phyloP scores from a whole-genome alignment of 2,329 filamentous ascomycete species.

The Penicillium digitatum region DNA sequence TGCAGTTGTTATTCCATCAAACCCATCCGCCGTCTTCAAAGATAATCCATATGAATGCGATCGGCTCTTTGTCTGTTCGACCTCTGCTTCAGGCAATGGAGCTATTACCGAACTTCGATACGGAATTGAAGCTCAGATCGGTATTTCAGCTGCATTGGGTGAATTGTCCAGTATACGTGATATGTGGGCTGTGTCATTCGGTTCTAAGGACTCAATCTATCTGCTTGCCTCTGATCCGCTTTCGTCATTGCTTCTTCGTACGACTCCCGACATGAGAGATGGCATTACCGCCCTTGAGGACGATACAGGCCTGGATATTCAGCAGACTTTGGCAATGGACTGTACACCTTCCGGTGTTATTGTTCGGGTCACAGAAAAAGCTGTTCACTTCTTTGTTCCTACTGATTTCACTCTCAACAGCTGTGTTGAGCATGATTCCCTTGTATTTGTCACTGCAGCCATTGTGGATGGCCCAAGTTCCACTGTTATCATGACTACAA shows the following conservation, averaged over 20 bases:
- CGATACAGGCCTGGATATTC: slow-evolving; percentile 39
- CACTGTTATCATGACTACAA: slow-evolving; percentile 29
- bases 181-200: slow-evolving; percentile 44
- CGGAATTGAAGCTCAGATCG: slow-evolving; percentile 66
- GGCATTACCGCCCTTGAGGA: slow-evolving; percentile 40
- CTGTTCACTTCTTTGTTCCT: slow-evolving; percentile 32
- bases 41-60: slow-evolving; percentile 42
- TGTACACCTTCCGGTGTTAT: slow-evolving; percentile 34
- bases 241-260: slow-evolving; percentile 37
- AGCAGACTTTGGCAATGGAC: slow-evolving; percentile 45
- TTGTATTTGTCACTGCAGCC: slow-evolving; percentile 30
- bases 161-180: slow-evolving; percentile 40
- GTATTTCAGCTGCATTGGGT: slow-evolving; percentile 41
- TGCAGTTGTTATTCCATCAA: slow-evolving; percentile 31
- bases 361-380: slow-evolving; percentile 43
- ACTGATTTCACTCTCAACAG: slow-evolving; percentile 19
- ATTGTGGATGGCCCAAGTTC: slow-evolving; percentile 27
- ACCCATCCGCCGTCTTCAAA: slow-evolving; percentile 11
- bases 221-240: slow-evolving; percentile 44
- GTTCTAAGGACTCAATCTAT: slow-evolving; percentile 30
- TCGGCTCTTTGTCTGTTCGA: slow-evolving; percentile 63
- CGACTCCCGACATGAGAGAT: slow-evolving; percentile 37
- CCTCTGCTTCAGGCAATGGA: slow-evolving; percentile 56
- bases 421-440: slow-evolving; percentile 21
- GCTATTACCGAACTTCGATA: slow-evolving; percentile 65